phyloP scores from a whole-genome alignment of 495 filamentous ascomycete species.

The Aspergillus bertholletiae region DNA sequence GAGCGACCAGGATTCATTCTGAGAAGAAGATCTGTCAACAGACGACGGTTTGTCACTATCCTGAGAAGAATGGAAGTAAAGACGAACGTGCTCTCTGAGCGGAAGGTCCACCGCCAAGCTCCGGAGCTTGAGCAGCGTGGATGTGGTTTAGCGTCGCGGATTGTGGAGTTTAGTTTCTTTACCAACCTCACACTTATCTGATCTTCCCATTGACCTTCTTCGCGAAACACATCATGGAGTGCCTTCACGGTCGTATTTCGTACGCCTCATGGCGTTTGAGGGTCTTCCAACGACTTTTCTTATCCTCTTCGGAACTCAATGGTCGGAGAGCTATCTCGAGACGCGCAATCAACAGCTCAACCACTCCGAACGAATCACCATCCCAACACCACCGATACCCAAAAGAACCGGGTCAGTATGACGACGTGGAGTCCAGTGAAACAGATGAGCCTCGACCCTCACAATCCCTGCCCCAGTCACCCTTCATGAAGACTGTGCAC shows the following conservation, averaged over 20 bases:
- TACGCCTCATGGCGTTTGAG: conserved; percentile 35
- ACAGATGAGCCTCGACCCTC: conserved; percentile 21
- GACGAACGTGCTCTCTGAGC: neutral
- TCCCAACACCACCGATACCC: neutral
- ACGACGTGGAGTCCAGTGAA: neutral
- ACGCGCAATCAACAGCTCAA: conserved; percentile 2
- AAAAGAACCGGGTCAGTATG: neutral
- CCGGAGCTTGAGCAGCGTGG: neutral
- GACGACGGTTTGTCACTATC: neutral
- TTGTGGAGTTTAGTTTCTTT: conserved; percentile 1
- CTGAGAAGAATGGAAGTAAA: conserved; percentile 2
- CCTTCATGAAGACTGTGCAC: conserved; percentile 23
- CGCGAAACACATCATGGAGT: conserved; percentile 25
- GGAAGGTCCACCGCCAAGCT: neutral
- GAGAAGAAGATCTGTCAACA: neutral
- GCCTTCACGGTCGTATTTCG: conserved; percentile 18
- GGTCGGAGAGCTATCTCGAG: neutral
- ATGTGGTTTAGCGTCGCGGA: conserved; percentile 5
- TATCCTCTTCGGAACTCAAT: neutral
- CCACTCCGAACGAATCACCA: neutral
- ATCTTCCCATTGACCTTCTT: neutral
- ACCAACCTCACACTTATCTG: neutral
- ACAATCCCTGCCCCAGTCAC: conserved; percentile 39
- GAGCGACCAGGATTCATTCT: conserved; percentile 17
- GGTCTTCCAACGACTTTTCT: conserved; percentile 26